Evolutionary conservation across 805 yeast genomes (phyloP).

Genomic region (Grigorovia yakushimaensis): DNA sequence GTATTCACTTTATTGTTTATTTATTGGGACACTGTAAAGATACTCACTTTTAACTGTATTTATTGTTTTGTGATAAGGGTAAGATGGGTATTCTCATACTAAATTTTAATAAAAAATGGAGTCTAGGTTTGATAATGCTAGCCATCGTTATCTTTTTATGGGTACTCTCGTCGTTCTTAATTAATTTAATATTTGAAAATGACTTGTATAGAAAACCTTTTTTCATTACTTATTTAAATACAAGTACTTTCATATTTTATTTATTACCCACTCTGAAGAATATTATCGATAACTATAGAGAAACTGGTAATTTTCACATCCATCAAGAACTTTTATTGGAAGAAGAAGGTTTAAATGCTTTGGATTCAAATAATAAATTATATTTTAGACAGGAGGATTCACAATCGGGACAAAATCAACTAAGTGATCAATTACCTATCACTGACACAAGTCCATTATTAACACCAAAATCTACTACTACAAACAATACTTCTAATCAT

Average conservation of each 20-base stretch:
- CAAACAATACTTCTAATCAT: no score
- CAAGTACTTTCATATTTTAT: conserved; percentile 74
- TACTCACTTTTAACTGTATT: no score
- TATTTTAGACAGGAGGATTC: background rate
- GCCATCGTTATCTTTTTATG: conserved; percentile 73
- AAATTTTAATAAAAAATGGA: conserved; percentile 40
- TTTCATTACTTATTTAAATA: conserved; percentile 83
- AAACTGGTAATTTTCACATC: conserved; percentile 23
- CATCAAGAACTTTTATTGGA: conserved; percentile 23
- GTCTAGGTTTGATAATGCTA: conserved; percentile 64
- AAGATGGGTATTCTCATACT: conserved; percentile 5
- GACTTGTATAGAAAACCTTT: conserved; percentile 78
- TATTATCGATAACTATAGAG: conserved; percentile 18
- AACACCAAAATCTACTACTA: background rate
- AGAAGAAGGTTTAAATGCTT: conserved; percentile 21
- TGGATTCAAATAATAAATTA: conserved; percentile 1
- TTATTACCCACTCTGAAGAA: conserved; percentile 46
- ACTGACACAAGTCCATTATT: conserved; percentile 2
- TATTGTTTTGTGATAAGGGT: background rate
- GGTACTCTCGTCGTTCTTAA: conserved; percentile 83
- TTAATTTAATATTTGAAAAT: conserved; percentile 65
- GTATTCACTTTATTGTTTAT: no score
- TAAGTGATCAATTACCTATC: background rate
- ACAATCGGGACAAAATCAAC: background rate
- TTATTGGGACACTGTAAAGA: no score